Evolutionary conservation across 2,329 filamentous ascomycete genomes (phyloP), one percentile per base, ranked within the genome.

Genomic region (Colletotrichum sp.): DNA sequence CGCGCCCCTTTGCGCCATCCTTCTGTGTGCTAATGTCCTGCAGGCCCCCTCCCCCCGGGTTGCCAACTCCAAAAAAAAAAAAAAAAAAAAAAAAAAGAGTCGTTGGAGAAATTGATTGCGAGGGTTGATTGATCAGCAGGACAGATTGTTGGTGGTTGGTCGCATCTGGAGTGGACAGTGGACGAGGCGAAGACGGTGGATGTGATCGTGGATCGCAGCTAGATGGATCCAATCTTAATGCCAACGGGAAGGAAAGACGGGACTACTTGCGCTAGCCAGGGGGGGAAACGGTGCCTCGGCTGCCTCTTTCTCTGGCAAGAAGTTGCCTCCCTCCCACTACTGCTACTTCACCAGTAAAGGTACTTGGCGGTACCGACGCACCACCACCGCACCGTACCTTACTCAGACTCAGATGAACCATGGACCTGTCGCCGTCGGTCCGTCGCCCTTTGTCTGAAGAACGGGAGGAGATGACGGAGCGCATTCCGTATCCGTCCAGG

Each of bases 201-300:
- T 30, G 30, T 30, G 30, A 72, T 75, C 69, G 73, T 68, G 73
- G 32, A 76, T 73, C 57, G 57, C 69, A 68, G 39, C 72, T 67
- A 39, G 52, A 69, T 63, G 63, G 70, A 72, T 69, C 70, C 70
- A 76, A 73, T 76, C 70, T 73, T 52, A 76, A 67, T 66, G 68
- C 52, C 52, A 65, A 26, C 62, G 68, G 52, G 60, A 62, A 52
- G 52, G 44, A 39, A 18, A 30, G 26, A 32, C 44, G 36, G 60
- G 44, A 34, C 64, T 10, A 30, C 39, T 44, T 44, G 18, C 39
- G 13, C 57, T 30, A n/a, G 26, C 57, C 28, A 62, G 59, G 68
- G 62, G 28, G 44, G 44, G 21, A 39, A 72, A 72, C 55, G 52
- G 52, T 72, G 34, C 49, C 57, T 75, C 62, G 72, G 71, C 52